A percentile compares a stretch with the other conserved stretches of the same genome.
These are phyloP conservation scores for Papiliotrema fonsecae DNA, from an alignment of 1,284 basidiomycete species.

Conservation along the genomic window DNA sequence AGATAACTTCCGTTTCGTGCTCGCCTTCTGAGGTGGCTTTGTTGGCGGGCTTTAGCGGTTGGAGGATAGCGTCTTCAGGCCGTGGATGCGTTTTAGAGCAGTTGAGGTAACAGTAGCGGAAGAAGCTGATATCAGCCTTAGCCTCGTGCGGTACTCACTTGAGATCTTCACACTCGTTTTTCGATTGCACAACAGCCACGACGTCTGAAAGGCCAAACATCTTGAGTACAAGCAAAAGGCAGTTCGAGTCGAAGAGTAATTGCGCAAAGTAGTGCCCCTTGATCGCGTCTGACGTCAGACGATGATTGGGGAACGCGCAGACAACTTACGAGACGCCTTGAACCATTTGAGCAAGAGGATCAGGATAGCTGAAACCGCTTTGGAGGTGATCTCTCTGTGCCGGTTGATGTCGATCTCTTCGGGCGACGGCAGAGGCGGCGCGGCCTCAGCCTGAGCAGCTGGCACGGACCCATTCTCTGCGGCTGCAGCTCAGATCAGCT, in stretches of 20 bases:
- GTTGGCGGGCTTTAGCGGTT: slow-evolving; percentile 2
- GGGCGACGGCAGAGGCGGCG: slow-evolving; percentile 67
- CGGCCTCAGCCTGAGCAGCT: slow-evolving; percentile 23
- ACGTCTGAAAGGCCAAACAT: slow-evolving; percentile 97
- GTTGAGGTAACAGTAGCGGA: slow-evolving; percentile 69
- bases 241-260: slow-evolving; percentile 91
- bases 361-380: slow-evolving; percentile 92
- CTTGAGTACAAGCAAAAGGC: slow-evolving; percentile 87
- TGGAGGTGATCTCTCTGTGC: slow-evolving; percentile 95
- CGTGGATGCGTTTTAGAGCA: slow-evolving; percentile 54
- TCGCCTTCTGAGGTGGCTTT: slow-evolving; percentile 50
- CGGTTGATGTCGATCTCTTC: slow-evolving; percentile 93
- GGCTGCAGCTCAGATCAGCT: not conserved
- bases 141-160: slow-evolving; percentile 57
- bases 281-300: slow-evolving; percentile 69
- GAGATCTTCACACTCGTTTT: slow-evolving; percentile 80
- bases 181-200: slow-evolving; percentile 71
- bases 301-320: not conserved
- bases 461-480: too few species aligned
- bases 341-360: slow-evolving; percentile 94
- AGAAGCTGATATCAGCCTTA: slow-evolving; percentile 62
- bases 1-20: slow-evolving; percentile 84
- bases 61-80: slow-evolving; percentile 45
- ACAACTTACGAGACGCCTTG: slow-evolving; percentile 82
- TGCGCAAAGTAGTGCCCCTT: slow-evolving; percentile 98